These are phyloP conservation scores for Termitomyces eurrhizus DNA, from an alignment of 768 basidiomycete genomes.

Conservation along the genomic window DNA sequence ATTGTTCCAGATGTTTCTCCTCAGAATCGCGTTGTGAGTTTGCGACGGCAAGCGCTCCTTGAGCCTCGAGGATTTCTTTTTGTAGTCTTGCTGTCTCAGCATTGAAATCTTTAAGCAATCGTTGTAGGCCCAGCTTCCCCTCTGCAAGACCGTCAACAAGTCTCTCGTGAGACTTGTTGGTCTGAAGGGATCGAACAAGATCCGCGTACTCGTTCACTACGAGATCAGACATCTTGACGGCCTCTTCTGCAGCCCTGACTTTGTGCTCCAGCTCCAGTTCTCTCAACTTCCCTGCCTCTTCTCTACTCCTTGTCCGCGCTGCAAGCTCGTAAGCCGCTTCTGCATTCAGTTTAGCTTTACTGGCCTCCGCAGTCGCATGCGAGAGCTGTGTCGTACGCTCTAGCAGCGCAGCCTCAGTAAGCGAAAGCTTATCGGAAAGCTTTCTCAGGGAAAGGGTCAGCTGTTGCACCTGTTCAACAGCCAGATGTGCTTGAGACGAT, in stretches of 20 bases:
- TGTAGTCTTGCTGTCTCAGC: conserved; percentile 43
- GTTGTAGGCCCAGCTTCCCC: conserved; percentile 44
- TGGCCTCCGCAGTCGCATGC: conserved; percentile 37
- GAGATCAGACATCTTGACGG: conserved; percentile 56
- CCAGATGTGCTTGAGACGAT: conserved; percentile 22
- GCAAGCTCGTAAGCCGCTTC: conserved; percentile 56
- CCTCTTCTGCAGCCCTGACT: conserved; percentile 49
- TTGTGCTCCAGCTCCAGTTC: conserved; percentile 46
- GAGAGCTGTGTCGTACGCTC: conserved; percentile 46
- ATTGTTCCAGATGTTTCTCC: conserved; percentile 34
- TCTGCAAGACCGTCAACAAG: conserved; percentile 40
- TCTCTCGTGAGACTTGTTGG: conserved; percentile 23
- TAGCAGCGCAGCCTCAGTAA: conserved; percentile 54
- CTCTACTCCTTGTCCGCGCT: conserved; percentile 46
- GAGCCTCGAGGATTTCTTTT: conserved; percentile 36
- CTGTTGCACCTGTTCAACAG: conserved; percentile 36
- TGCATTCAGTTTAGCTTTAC: conserved; percentile 35
- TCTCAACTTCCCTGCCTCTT: conserved; percentile 48
- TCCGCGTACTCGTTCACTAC: conserved; percentile 73
- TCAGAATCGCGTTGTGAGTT: conserved; percentile 44
- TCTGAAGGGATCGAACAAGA: conserved; percentile 64
- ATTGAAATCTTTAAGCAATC: conserved; percentile 46
- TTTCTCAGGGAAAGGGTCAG: conserved; percentile 67
- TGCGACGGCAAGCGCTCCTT: conserved; percentile 39
- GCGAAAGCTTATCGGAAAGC: conserved; percentile 62